Evolutionary conservation across 768 basidiomycete genomes (phyloP).

Genomic region (Phanerochaete carnosa): DNA sequence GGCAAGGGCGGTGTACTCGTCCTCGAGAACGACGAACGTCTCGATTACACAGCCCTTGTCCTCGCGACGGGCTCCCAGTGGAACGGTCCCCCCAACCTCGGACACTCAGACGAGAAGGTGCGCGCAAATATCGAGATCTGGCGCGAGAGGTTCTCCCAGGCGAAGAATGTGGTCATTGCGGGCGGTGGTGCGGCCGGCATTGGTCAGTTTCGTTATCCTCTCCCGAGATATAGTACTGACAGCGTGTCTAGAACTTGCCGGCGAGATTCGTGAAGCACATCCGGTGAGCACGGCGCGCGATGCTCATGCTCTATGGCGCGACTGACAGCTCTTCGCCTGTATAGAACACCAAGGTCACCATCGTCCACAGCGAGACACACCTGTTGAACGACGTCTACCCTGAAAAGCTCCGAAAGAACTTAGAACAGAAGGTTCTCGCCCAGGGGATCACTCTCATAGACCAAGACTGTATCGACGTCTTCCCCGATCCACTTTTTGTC

Average conservation of each 20-base stretch:
- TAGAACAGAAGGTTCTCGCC: slow-evolving; percentile 37
- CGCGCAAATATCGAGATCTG: slow-evolving; percentile 23
- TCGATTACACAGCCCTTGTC: slow-evolving; percentile 55
- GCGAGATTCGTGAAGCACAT: slow-evolving; percentile 40
- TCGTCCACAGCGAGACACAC: slow-evolving; percentile 50
- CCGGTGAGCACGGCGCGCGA: slow-evolving; percentile 29
- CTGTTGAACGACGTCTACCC: slow-evolving; percentile 59
- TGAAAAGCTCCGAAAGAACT: slow-evolving; percentile 44
- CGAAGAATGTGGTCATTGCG: slow-evolving; percentile 30
- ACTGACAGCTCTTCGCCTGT: too few relatives aligned
- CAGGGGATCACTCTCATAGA: slow-evolving; percentile 51
- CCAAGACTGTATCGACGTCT: slow-evolving; percentile 47
- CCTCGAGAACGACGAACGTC: slow-evolving; percentile 44
- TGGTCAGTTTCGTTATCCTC: slow-evolving; percentile 28
- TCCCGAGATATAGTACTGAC: background rate
- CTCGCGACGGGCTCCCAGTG: slow-evolving; percentile 57
- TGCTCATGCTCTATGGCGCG: background rate
- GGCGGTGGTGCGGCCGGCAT: slow-evolving; percentile 40
- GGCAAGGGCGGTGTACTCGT: slow-evolving; percentile 44
- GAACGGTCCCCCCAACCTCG: slow-evolving; percentile 47
- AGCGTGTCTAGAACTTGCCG: slow-evolving; percentile 34
- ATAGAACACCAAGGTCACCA: slow-evolving; percentile 48
- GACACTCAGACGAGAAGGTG: slow-evolving; percentile 27
- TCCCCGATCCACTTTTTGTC: slow-evolving; percentile 32
- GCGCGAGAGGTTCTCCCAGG: slow-evolving; percentile 27